These are phyloP conservation scores for Kodamaea anthophila DNA, from an alignment of 1,139 yeast genomes.

Conservation along the genomic window DNA sequence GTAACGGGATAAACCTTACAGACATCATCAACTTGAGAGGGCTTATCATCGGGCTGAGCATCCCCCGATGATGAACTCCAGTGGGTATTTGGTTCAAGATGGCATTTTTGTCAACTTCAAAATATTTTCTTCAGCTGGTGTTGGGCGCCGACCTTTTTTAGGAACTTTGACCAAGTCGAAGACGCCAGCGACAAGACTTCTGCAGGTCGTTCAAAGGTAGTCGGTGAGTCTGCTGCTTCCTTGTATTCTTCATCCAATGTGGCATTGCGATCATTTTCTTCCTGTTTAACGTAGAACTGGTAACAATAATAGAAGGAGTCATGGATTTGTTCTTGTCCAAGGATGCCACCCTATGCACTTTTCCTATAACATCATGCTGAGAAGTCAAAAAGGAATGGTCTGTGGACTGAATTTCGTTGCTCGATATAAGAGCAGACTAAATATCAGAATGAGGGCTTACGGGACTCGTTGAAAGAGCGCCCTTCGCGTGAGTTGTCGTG, in stretches of 20 bases:
- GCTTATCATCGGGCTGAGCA: no score
- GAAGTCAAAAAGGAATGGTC: constrained; percentile 27
- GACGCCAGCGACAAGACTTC: constrained; percentile 4
- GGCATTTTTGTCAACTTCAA: constrained; percentile 28
- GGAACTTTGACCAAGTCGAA: constrained; percentile 5
- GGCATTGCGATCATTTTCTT: constrained; percentile 10
- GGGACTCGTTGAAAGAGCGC: constrained; percentile 17
- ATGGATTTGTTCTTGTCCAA: constrained; percentile 4
- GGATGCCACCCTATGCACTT: constrained; percentile 3
- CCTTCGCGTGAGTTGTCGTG: constrained; percentile 1
- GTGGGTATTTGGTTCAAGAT: no score
- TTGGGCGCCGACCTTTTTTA: constrained; percentile 18
- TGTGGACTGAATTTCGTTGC: constrained; percentile 27
- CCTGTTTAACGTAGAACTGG: constrained; percentile 14
- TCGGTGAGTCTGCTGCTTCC: background rate
- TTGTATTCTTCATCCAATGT: background rate
- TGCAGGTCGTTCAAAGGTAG: background rate
- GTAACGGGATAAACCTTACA: no score
- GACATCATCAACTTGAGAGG: no score
- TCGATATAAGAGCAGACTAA: constrained; percentile 25
- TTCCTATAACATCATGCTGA: constrained; percentile 14
- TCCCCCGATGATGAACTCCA: no score
- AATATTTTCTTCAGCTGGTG: constrained; percentile 26
- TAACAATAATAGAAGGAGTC: constrained; percentile 21
- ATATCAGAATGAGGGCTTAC: constrained; percentile 23